phyloP scores from a whole-genome alignment of 2,329 filamentous ascomycete genomes.

The Pleoardoris graminearum region DNA sequence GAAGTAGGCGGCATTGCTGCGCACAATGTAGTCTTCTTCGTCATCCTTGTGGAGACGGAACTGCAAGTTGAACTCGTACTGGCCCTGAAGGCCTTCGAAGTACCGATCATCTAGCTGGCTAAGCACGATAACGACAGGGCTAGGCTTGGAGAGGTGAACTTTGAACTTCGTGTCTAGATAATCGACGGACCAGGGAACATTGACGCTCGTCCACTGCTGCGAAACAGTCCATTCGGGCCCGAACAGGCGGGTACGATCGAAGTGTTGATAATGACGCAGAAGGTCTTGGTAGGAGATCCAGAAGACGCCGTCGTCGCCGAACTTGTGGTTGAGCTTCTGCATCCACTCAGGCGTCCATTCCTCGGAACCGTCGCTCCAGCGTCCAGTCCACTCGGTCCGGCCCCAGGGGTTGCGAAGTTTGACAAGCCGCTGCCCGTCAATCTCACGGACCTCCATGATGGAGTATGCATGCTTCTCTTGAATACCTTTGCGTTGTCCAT shows the following conservation, averaged over 20 bases:
- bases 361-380: conserved; percentile 81
- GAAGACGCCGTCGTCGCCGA: conserved; percentile 73
- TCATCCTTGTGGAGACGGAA: conserved; percentile 63
- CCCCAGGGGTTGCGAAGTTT: conserved; percentile 75
- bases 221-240: conserved; percentile 63
- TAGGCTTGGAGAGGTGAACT: conserved; percentile 55
- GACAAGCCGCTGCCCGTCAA: conserved; percentile 59
- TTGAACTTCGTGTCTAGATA: conserved; percentile 65
- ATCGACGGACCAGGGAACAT: conserved; percentile 63
- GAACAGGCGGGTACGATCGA: conserved; percentile 64
- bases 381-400: conserved; percentile 76
- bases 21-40: conserved; percentile 63
- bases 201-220: conserved; percentile 64
- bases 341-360: conserved; percentile 85
- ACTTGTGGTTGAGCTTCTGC: conserved; percentile 70
- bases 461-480: conserved; percentile 59
- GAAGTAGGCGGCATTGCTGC: conserved; percentile 58
- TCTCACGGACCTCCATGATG: conserved; percentile 63
- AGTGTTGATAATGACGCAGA: conserved; percentile 61
- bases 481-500: conserved; percentile 57
- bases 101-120: conserved; percentile 65
- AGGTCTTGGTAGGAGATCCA: conserved; percentile 65
- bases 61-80: conserved; percentile 61
- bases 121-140: conserved; percentile 62
- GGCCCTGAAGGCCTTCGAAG: conserved; percentile 60